These are phyloP conservation scores for Sordariomycetes sp. DNA, from an alignment of 2,329 filamentous ascomycete species.

Conservation along the genomic window DNA sequence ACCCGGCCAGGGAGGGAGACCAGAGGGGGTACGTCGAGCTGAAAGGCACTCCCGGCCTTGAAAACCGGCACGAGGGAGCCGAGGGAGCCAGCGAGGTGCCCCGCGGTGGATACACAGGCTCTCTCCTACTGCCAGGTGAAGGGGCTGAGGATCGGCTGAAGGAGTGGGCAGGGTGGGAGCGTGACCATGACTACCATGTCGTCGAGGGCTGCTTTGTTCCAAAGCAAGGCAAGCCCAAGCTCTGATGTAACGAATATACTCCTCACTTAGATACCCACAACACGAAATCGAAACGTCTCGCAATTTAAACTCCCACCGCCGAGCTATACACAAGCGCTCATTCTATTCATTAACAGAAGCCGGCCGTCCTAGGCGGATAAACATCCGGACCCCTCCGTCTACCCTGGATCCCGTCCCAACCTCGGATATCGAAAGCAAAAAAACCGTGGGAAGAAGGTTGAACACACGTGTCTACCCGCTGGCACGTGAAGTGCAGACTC, in stretches of 20 bases:
- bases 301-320: background rate
- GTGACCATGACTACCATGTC: slow-evolving; percentile 60
- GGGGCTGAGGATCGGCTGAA: slow-evolving; percentile 61
- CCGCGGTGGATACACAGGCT: slow-evolving; percentile 57
- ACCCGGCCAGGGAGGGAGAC: slow-evolving; percentile 44
- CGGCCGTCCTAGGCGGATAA: background rate
- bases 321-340: background rate
- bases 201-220: slow-evolving; percentile 49
- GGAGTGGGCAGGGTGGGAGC: slow-evolving; percentile 69
- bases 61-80: slow-evolving; percentile 50
- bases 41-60: slow-evolving; percentile 54
- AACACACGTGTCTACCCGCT: background rate
- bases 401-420: background rate
- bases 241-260: slow-evolving; percentile 13
- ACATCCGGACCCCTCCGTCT: background rate
- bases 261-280: background rate
- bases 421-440: slow-evolving; percentile 1
- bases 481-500: background rate
- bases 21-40: slow-evolving; percentile 63
- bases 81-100: slow-evolving; percentile 14
- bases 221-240: slow-evolving; percentile 15
- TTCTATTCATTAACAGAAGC: background rate
- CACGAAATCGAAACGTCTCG: background rate
- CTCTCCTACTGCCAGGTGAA: slow-evolving; percentile 50
- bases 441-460: background rate